Base-by-base conservation (phyloP, 176 grass and related monocot genomes). In the Saccharum officinarum region DNA sequence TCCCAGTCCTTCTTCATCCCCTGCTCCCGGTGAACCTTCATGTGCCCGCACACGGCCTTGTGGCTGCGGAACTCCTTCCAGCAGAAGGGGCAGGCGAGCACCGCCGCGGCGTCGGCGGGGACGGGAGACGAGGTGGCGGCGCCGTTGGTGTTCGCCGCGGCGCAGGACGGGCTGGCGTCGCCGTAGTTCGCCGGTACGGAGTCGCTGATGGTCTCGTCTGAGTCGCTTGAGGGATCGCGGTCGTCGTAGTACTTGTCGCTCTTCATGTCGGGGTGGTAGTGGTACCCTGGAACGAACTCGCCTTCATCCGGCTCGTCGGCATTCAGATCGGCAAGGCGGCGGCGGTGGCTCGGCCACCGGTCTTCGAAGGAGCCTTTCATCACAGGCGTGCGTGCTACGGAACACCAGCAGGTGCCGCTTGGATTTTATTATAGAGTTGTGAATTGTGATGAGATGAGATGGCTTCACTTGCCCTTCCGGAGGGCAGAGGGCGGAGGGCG, bases 1-100 rank as follows among this genome's bases (percentile, higher is more conserved):
- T 8, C 12, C 75, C 12, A 41, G 37, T 1, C 36, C 67, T 73
- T 15, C 33, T 11, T 46, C 8, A 37, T 23, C 30, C 62, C 71
- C 34, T 23, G 22, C 38, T 42, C 41, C 42, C 11, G 81, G 45
- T 85, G 87, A 44, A 85, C 62, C 62, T 73, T 75, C 82, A 85
- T 85, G 82, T 89, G 87, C 16, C 82, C 87, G 71, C 73, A 25
- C 70, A 69, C 39, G 6, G 87, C 70, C 63, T 75, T 41, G 30
- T 10, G 5, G 77, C 52, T 76, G 13, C 10, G 5, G 77, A 89
- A 89, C 39, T 33, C 50, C 77, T 45, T 81, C 47, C 2, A 30
- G 77, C 82, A 89, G 30, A 76, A 0, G 17, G 34, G 49, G 77
- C 82, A 89, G n/a, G 61, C 10, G 47, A 75, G 44, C 76, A 6